phyloP scores from a whole-genome alignment of 305 asterid genomes.

The Fraxinus velutina region DNA sequence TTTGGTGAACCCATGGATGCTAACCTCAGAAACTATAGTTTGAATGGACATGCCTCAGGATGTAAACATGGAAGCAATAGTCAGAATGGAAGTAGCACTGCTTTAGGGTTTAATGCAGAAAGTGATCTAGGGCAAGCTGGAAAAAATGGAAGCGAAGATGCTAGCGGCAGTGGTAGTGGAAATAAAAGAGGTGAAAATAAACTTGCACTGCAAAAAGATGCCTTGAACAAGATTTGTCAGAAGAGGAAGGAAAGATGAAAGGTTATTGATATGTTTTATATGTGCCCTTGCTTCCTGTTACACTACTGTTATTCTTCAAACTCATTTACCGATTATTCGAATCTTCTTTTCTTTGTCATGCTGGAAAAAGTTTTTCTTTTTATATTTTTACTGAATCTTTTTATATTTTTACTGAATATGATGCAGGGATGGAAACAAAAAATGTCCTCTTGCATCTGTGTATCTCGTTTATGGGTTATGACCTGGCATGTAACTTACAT shows the following conservation, averaged over 20 bases:
- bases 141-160: conserved; percentile 59
- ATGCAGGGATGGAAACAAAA: conserved; percentile 1
- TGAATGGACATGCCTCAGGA: conserved; percentile 64
- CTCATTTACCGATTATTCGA: background rate
- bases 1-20: conserved; percentile 42
- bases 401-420: background rate
- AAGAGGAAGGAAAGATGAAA: conserved; percentile 63
- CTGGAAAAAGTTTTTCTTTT: conserved; percentile 5
- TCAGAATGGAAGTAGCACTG: conserved; percentile 51
- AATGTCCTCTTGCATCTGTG: background rate
- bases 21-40: conserved; percentile 38
- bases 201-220: conserved; percentile 53
- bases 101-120: conserved; percentile 45
- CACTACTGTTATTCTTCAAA: background rate
- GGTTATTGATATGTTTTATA: conserved; percentile 24
- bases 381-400: background rate
- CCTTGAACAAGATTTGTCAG: conserved; percentile 68
- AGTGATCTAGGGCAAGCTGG: conserved; percentile 54
- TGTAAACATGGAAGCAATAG: conserved; percentile 67
- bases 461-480: background rate
- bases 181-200: conserved; percentile 44
- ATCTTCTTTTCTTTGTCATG: background rate
- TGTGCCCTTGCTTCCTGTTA: conserved; percentile 6
- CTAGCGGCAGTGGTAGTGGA: conserved; percentile 59
- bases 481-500: background rate